A percentile compares a stretch with the other conserved stretches of the same genome.
Evolutionary conservation across 768 basidiomycete genomes (phyloP).

Genomic region (Lactifluus pinguis): DNA sequence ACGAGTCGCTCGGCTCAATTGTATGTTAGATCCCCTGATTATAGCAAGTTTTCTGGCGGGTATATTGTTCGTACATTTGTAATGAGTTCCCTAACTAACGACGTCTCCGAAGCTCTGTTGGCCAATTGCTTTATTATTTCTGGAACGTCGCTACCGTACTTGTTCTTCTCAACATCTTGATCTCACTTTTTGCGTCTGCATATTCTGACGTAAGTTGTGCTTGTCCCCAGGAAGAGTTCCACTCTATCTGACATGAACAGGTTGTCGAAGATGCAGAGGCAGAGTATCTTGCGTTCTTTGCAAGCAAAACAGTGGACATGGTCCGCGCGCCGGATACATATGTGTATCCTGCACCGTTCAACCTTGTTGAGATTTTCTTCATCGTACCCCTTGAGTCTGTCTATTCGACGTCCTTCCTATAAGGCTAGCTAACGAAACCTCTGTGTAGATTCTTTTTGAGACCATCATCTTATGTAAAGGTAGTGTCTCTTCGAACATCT

Average conservation of each 20-base stretch:
- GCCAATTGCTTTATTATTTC: constrained; percentile 69
- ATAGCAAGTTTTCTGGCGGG: constrained; percentile 14
- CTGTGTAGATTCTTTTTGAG: constrained; percentile 2
- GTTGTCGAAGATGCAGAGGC: constrained; percentile 80
- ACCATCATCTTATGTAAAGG: constrained; percentile 46
- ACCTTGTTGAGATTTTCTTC: constrained; percentile 71
- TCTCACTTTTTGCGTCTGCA: constrained; percentile 91
- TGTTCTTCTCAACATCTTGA: constrained; percentile 85
- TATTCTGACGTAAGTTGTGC: constrained; percentile 66
- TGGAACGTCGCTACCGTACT: constrained; percentile 82
- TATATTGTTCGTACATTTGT: neutral
- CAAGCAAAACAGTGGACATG: constrained; percentile 77
- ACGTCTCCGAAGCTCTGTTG: constrained; percentile 34
- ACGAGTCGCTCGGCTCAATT: neutral
- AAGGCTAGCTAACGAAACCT: neutral
- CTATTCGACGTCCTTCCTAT: neutral
- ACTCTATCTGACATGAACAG: constrained; percentile 30
- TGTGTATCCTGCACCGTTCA: constrained; percentile 89
- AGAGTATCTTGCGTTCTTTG: constrained; percentile 86
- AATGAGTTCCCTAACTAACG: neutral
- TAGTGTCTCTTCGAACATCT: constrained; percentile 16
- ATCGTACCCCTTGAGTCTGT: constrained; percentile 83
- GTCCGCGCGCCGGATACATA: constrained; percentile 79
- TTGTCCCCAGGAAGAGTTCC: neutral
- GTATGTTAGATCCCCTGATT: constrained; percentile 1